These are phyloP conservation scores for Plenodomus lindquistii DNA, from an alignment of 2,329 filamentous ascomycete species.

Conservation along the genomic window DNA sequence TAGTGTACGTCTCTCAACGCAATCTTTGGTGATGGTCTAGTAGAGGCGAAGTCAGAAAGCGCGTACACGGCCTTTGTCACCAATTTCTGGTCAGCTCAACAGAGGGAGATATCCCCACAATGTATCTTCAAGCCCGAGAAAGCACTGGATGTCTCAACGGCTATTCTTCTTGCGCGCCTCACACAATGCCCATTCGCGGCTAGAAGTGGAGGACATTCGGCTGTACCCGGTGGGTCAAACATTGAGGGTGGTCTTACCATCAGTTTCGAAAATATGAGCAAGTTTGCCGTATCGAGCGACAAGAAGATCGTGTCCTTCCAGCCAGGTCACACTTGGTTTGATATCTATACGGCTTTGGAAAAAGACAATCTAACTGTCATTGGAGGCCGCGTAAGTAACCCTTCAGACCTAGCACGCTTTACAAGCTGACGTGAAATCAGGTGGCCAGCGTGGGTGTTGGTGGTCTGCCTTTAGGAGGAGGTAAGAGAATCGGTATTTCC, in stretches of 20 bases:
- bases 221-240: conserved; percentile 29
- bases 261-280: conserved; percentile 26
- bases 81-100: conserved; percentile 31
- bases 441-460: conserved; percentile 26
- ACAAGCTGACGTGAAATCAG: conserved; percentile 7
- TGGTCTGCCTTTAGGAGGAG: conserved; percentile 30
- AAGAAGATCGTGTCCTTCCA: conserved; percentile 29
- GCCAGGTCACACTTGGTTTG: conserved; percentile 36
- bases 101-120: conserved; percentile 19
- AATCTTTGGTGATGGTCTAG: conserved; percentile 17
- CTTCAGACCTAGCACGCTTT: conserved; percentile 51
- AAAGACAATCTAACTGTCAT: conserved; percentile 25
- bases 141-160: conserved; percentile 20
- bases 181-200: conserved; percentile 45
- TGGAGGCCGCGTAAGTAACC: conserved; percentile 37
- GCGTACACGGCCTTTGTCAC: conserved; percentile 18
- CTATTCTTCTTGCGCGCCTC: conserved; percentile 21
- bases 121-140: conserved; percentile 33
- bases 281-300: conserved; percentile 18
- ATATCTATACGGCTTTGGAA: conserved; percentile 35
- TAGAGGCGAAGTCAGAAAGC: conserved; percentile 13
- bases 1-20: conserved; percentile 26
- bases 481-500: conserved; percentile 2
- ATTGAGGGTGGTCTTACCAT: conserved; percentile 35
- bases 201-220: conserved; percentile 37